Evolutionary conservation across 805 yeast species (phyloP).

Genomic region (Sugiyamaella floridensis): DNA sequence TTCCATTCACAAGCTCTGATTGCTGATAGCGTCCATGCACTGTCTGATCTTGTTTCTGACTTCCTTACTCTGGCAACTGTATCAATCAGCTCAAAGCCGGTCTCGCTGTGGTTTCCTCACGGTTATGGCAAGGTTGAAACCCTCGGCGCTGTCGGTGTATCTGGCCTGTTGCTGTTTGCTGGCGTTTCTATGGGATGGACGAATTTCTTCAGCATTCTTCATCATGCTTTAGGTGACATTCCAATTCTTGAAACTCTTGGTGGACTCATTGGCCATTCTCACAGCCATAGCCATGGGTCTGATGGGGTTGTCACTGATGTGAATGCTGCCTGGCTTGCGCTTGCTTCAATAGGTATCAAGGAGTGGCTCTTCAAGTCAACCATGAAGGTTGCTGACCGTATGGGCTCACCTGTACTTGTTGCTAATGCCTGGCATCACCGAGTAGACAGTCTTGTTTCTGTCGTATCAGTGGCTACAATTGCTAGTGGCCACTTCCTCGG

Average conservation of each 20-base stretch:
- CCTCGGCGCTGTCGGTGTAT: slow-evolving; percentile 82
- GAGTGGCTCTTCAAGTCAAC: slow-evolving; percentile 87
- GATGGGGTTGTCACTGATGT: slow-evolving; percentile 51
- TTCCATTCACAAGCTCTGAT: slow-evolving; percentile 92
- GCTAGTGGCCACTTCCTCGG: slow-evolving; percentile 74
- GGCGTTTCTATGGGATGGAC: slow-evolving; percentile 86
- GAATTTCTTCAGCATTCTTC: slow-evolving; percentile 29
- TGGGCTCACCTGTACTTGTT: slow-evolving; percentile 80
- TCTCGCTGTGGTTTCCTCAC: slow-evolving; percentile 59
- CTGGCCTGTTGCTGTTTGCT: slow-evolving; percentile 74
- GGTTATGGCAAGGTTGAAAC: slow-evolving; percentile 95
- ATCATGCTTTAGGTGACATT: slow-evolving; percentile 35
- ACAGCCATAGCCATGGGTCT: slow-evolving; percentile 34
- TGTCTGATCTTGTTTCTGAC: slow-evolving; percentile 85
- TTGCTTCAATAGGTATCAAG: slow-evolving; percentile 77
- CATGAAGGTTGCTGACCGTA: slow-evolving; percentile 63
- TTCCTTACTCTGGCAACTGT: slow-evolving; percentile 85
- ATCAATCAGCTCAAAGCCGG: slow-evolving; percentile 56
- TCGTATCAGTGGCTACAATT: slow-evolving; percentile 84
- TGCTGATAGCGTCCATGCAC: slow-evolving; percentile 93
- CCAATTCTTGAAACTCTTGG: slow-evolving; percentile 34
- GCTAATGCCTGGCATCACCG: slow-evolving; percentile 99
- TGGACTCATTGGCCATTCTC: slow-evolving; percentile 10
- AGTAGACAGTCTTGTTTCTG: slow-evolving; percentile 85
- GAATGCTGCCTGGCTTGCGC: slow-evolving; percentile 95